Percentiles rank a stretch among this genome's conserved stretches.
Evolutionary conservation across 2,329 filamentous ascomycete genomes (phyloP).

Genomic region (Aspergillus sp.): DNA sequence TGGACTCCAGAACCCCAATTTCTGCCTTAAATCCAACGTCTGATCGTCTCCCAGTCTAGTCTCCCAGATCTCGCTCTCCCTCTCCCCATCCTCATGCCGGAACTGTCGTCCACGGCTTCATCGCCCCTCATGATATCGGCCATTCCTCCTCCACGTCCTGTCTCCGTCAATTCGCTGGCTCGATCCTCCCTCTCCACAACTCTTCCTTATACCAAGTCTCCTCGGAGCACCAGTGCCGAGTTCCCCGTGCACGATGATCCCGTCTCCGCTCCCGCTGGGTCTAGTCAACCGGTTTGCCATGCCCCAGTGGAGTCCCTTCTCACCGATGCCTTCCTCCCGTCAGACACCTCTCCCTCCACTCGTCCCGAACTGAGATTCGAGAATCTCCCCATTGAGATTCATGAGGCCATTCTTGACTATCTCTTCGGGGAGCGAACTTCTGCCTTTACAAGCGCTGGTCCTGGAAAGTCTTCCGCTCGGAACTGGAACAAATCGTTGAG

Average conservation of each 20-base stretch:
- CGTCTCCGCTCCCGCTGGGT: constrained; percentile 16
- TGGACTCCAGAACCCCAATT: too few species aligned
- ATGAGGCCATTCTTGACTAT: constrained; percentile 69
- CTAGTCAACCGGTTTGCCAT: constrained; percentile 20
- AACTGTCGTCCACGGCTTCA: constrained; percentile 10
- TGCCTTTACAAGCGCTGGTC: constrained; percentile 55
- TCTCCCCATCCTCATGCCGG: constrained; percentile 10
- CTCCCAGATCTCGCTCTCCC: background rate
- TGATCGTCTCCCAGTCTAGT: background rate
- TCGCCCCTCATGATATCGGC: constrained; percentile 27
- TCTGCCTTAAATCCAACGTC: too few species aligned
- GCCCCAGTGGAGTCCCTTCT: constrained; percentile 22
- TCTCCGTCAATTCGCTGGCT: constrained; percentile 32
- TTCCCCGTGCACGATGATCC: constrained; percentile 23
- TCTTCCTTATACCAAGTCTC: constrained; percentile 22
- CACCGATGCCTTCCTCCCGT: constrained; percentile 21
- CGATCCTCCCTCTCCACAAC: constrained; percentile 20
- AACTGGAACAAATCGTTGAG: constrained; percentile 65
- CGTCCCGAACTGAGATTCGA: constrained; percentile 24
- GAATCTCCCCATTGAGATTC: constrained; percentile 65
- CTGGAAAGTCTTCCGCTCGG: constrained; percentile 51
- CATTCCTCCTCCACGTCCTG: constrained; percentile 29
- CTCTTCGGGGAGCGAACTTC: constrained; percentile 68
- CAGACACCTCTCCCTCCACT: constrained; percentile 9
- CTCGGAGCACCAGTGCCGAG: constrained; percentile 25